Evolutionary conservation across 768 basidiomycete species (phyloP), one percentile per base, ranked within the genome.

Genomic region (Rhizopogon vesiculosus): DNA sequence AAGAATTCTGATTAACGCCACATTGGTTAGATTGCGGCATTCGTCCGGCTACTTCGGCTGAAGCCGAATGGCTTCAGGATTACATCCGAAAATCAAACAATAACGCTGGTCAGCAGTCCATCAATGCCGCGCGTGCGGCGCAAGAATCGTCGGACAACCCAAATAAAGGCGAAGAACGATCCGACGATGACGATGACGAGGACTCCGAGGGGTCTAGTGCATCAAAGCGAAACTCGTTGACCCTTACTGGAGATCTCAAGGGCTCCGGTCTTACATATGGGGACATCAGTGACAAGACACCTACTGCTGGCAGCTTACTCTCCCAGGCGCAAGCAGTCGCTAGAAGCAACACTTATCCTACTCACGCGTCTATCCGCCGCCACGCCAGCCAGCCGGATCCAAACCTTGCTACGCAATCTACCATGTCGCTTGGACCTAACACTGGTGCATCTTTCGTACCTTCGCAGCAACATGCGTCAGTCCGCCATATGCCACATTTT

Each of bases 21-120:
- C 61, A 31, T 60, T 44, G 59, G 66, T 61, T 50, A 89, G 92
- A 93, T 81, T 93, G 91, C 75, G 91, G 91, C 62, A 93, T 93
- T 64, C 85, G 91, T 64, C 92, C 91, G 53, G 89, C 90, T n/a
- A 93, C 90, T 33, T 84, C 89, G 60, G 85, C 90, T 39, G 91
- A 93, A 76, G 90, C 90, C 59, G 91, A 93, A 72, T 93, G 90
- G 81, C 81, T 93, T 25, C 91, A 93, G 68, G 91, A 93, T 62
- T 93, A 92, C 71, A 89, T 93, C 61, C 89, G 90, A 63, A 91
- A 91, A 68, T 89, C 91, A 5, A 93, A 93, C 74, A 92, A 92
- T 69, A 87, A 79, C 62, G 87, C 91, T 7, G 88, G 83, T 7
- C 87, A 90, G 67, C 77, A 81, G 51, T 86, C 87, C 31, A 79